Conservation (phyloP, 768 basidiomycete genomes). For the Tylopilus cervinicoccineus region DNA sequence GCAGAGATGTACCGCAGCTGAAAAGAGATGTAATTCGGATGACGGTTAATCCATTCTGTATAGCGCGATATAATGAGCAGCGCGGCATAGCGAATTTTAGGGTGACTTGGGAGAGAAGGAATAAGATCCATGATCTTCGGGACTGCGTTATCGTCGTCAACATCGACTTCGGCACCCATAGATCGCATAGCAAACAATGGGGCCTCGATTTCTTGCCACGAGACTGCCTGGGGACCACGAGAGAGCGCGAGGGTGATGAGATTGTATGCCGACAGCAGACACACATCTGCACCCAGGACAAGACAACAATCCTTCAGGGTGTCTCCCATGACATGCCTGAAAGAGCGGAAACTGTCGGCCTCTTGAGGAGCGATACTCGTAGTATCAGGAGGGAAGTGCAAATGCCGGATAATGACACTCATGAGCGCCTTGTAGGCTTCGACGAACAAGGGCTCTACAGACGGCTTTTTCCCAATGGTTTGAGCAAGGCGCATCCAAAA, state of each 20-base stretch:
- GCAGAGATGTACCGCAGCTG: conserved; percentile 89
- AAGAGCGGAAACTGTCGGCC: conserved; percentile 88
- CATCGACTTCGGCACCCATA: conserved; percentile 93
- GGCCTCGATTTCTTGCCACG: conserved; percentile 98
- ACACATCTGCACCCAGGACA: conserved; percentile 83
- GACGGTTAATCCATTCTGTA: conserved; percentile 92
- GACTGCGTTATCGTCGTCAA: conserved; percentile 76
- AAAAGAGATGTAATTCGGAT: conserved; percentile 80
- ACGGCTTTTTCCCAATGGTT: conserved; percentile 71
- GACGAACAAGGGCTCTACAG: conserved; percentile 70
- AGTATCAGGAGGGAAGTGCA: conserved; percentile 84
- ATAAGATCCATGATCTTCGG: conserved; percentile 96
- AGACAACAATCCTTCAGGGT: conserved; percentile 98
- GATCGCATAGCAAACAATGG: conserved; percentile 97
- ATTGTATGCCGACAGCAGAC: conserved; percentile 77
- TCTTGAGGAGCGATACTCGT: conserved; percentile 71
- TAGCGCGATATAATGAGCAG: conserved; percentile 93
- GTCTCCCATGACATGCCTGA: conserved; percentile 98
- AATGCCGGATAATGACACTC: conserved; percentile 80
- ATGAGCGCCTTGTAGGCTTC: conserved; percentile 85
- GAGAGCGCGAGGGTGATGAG: conserved; percentile 73
- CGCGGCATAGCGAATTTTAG: conserved; percentile 91
- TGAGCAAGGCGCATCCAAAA: conserved; percentile 99
- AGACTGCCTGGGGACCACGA: conserved; percentile 48
- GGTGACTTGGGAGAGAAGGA: conserved; percentile 84